Evolutionary conservation across 257 asterid genomes (phyloP).

Genomic region (Forsythia suspensa): DNA sequence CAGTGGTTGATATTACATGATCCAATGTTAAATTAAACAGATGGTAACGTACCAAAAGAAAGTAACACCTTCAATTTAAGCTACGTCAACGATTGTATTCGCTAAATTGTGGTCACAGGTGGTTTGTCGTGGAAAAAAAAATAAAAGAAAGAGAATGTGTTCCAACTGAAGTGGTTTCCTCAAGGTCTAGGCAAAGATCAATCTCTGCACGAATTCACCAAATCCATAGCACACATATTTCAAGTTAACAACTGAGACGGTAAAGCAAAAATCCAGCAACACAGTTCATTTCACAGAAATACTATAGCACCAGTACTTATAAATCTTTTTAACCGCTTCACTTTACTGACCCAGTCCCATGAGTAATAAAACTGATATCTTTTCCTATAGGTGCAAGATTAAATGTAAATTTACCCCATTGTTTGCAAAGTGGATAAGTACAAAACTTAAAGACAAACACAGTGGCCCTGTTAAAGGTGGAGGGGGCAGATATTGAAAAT

Average conservation of each 20-base stretch:
- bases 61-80: neutral
- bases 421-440: neutral
- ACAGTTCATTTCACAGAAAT: neutral
- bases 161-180: neutral
- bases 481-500: neutral
- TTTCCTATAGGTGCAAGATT: neutral
- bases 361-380: neutral
- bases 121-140: neutral
- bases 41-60: neutral
- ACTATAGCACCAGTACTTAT: neutral
- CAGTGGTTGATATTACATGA: neutral
- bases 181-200: neutral
- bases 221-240: neutral
- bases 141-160: neutral
- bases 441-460: neutral
- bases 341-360: neutral
- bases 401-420: neutral
- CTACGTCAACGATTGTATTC: neutral
- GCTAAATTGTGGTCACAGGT: neutral
- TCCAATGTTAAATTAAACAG: slow-evolving; percentile 2
- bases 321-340: neutral
- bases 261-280: neutral
- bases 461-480: neutral
- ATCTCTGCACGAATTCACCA: neutral
- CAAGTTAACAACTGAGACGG: neutral